These are phyloP conservation scores for Nepenthes gracilis DNA, from an alignment of 148 eudicot genomes.

Conservation along the genomic window DNA sequence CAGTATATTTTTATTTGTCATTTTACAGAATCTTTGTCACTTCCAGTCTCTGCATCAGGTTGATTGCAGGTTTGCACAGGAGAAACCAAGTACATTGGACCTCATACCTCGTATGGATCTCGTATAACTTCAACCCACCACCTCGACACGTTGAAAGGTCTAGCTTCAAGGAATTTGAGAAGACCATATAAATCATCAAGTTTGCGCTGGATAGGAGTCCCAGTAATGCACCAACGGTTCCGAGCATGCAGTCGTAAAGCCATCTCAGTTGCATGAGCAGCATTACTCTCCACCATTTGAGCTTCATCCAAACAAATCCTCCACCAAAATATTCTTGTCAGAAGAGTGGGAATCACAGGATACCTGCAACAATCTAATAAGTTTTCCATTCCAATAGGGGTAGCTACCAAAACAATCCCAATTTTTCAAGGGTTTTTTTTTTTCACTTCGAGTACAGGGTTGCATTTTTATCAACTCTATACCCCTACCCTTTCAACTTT, in stretches of 20 bases:
- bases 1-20: too few species aligned
- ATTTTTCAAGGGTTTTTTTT: too few species aligned
- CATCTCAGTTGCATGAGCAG: constrained; percentile 81
- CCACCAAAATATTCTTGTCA: constrained; percentile 90
- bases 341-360: constrained; percentile 75
- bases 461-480: too few species aligned
- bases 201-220: constrained; percentile 90
- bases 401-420: too few species aligned
- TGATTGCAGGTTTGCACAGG: too few species aligned
- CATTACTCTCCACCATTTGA: constrained; percentile 96
- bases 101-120: constrained; percentile 80
- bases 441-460: too few species aligned
- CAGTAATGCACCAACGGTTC: constrained; percentile 92
- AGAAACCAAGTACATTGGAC: background rate
- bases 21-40: too few species aligned
- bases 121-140: constrained; percentile 87
- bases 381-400: background rate
- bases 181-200: constrained; percentile 93
- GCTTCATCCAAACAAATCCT: constrained; percentile 97
- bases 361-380: constrained; percentile 38
- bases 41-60: too few species aligned
- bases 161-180: constrained; percentile 73
- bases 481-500: too few species aligned
- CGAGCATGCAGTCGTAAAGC: constrained; percentile 75
- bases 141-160: constrained; percentile 59